These are phyloP conservation scores for Trichosporon coremiiforme DNA, from an alignment of 1,284 basidiomycete genomes.

Conservation along the genomic window DNA sequence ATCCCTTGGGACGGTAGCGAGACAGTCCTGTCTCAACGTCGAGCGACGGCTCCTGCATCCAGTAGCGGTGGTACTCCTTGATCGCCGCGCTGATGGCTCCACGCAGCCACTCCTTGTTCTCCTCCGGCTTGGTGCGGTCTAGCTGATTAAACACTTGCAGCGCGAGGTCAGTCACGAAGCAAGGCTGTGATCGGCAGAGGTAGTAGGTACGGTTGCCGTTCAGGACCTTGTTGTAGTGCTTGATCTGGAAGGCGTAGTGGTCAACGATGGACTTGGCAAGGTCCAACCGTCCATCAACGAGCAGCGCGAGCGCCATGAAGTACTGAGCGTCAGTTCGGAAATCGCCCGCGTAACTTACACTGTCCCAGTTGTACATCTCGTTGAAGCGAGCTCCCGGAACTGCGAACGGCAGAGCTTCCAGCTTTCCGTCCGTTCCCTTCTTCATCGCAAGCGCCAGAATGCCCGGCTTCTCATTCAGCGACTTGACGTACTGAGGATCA, in stretches of 20 bases:
- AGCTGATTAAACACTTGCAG: slow-evolving; percentile 96
- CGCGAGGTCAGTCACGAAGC: slow-evolving; percentile 98
- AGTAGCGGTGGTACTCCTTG: slow-evolving; percentile 97
- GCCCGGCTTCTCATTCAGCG: slow-evolving; percentile 89
- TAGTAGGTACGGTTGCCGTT: slow-evolving; percentile 64
- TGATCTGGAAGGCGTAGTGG: slow-evolving; percentile 98
- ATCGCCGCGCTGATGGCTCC: slow-evolving; percentile 93
- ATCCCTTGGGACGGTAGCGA: slow-evolving; percentile 88
- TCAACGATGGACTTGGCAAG: slow-evolving; percentile 98
- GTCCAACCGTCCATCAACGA: slow-evolving; percentile 89
- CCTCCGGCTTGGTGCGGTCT: slow-evolving; percentile 76
- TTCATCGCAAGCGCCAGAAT: slow-evolving; percentile 91
- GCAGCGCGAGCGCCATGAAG: slow-evolving; percentile 69
- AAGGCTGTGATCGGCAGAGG: slow-evolving; percentile 91
- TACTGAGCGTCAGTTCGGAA: slow-evolving; percentile 37
- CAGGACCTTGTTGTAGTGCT: slow-evolving; percentile 81
- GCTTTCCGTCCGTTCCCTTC: slow-evolving; percentile 74
- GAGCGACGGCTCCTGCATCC: slow-evolving; percentile 90
- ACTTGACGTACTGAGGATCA: slow-evolving; percentile 86
- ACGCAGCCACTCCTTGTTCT: slow-evolving; percentile 89
- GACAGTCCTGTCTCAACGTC: slow-evolving; percentile 92
- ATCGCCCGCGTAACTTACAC: slow-evolving; percentile 37
- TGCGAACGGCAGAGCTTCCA: slow-evolving; percentile 94
- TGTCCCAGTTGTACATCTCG: slow-evolving; percentile 67
- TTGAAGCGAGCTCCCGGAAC: slow-evolving; percentile 98